phyloP scores from a whole-genome alignment of 2,329 filamentous ascomycete genomes.

The Byssoonygena ceratinophila region DNA sequence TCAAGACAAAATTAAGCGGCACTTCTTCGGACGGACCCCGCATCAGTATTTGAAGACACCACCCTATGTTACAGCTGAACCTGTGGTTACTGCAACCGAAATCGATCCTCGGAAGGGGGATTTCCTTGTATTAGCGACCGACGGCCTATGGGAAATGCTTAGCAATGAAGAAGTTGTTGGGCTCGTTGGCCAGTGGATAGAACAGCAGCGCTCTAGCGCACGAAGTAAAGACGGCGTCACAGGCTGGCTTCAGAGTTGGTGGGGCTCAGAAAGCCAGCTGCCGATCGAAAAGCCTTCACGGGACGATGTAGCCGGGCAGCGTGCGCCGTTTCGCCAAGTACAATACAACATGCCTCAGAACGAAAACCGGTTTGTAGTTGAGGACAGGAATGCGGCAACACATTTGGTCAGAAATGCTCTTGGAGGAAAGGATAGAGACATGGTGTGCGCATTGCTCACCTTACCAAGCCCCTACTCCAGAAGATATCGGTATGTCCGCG shows the following conservation, averaged over 20 bases:
- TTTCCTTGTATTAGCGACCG: constrained; percentile 91
- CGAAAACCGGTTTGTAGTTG: constrained; percentile 75
- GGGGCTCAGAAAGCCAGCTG: constrained; percentile 46
- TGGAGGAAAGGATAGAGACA: constrained; percentile 84
- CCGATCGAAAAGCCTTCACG: constrained; percentile 60
- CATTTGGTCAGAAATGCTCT: constrained; percentile 92
- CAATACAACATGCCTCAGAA: constrained; percentile 71
- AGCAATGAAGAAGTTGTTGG: constrained; percentile 97
- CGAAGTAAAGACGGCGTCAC: constrained; percentile 33
- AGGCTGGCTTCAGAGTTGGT: constrained; percentile 66
- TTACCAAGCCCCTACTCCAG: constrained; percentile 83
- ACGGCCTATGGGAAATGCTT: constrained; percentile 98
- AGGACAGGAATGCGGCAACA: constrained; percentile 93
- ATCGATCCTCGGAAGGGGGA: constrained; percentile 82
- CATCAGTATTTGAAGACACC: constrained; percentile 74
- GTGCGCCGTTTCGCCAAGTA: constrained; percentile 70
- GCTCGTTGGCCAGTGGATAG: constrained; percentile 92
- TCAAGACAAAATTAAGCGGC: constrained; percentile 66
- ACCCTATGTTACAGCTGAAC: constrained; percentile 94
- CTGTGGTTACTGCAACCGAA: constrained; percentile 84
- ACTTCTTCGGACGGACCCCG: constrained; percentile 77
- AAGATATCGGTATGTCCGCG: constrained; percentile 63
- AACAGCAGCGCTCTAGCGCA: constrained; percentile 50
- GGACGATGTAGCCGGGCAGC: constrained; percentile 53
- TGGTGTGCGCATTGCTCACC: constrained; percentile 83